Evolutionary conservation across 2,329 filamentous ascomycete genomes (phyloP).

Genomic region (Calcarisporium arbuscula): DNA sequence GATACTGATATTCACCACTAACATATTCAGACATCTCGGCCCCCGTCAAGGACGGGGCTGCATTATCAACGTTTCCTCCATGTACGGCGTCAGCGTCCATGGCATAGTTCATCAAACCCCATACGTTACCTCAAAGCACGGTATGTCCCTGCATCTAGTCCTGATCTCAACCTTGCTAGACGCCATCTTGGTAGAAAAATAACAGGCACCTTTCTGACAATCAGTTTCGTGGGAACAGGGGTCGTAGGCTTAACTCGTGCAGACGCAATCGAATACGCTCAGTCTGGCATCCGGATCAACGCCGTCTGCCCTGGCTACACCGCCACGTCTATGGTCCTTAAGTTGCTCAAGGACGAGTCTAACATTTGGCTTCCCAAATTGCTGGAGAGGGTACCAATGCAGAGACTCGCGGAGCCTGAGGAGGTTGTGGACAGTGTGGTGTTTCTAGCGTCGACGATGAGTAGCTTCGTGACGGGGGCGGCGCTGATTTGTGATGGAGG

Average conservation of each 20-base stretch:
- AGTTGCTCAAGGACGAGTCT: too few species aligned
- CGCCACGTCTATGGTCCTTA: conserved; percentile 35
- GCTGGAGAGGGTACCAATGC: too few species aligned
- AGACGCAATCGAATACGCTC: conserved; percentile 47
- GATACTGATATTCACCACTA: too few species aligned
- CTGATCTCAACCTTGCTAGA: neutral
- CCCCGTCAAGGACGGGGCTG: conserved; percentile 35
- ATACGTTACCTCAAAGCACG: conserved; percentile 48
- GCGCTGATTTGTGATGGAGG: conserved; percentile 42
- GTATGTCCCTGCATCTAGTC: conserved; percentile 13
- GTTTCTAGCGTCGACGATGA: conserved; percentile 44
- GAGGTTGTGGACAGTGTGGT: conserved; percentile 49
- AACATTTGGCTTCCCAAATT: too few species aligned
- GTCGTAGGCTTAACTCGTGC: conserved; percentile 47
- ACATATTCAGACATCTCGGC: conserved; percentile 29
- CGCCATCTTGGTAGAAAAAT: neutral
- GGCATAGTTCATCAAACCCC: conserved; percentile 31
- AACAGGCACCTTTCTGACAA: neutral
- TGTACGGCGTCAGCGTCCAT: conserved; percentile 41
- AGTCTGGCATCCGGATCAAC: conserved; percentile 50
- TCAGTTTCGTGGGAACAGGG: conserved; percentile 13
- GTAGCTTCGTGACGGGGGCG: conserved; percentile 46
- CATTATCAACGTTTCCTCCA: conserved; percentile 49
- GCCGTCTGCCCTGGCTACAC: conserved; percentile 52
- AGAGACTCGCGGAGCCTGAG: conserved; percentile 39